phyloP scores from a whole-genome alignment of 768 basidiomycete genomes.

The Kwoniella pini region DNA sequence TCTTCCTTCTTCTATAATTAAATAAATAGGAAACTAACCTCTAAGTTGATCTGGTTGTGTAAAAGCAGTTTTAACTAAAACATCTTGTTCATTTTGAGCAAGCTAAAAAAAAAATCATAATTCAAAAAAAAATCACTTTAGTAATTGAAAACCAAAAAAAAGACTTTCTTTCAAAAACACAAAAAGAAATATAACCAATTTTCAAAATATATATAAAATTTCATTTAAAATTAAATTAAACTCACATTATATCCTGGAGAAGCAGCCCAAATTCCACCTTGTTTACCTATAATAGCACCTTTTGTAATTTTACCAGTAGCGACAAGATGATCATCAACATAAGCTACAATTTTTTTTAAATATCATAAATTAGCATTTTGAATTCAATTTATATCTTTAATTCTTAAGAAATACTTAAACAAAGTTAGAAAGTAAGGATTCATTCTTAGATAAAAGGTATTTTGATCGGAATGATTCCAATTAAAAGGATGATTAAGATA shows the following conservation, averaged over 20 bases:
- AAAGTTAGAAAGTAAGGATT: too few species aligned
- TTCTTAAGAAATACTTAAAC: too few species aligned
- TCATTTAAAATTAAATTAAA: too few species aligned
- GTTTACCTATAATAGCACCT: conserved; percentile 73
- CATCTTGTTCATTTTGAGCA: conserved; percentile 65
- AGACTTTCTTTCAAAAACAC: too few species aligned
- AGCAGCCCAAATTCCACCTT: conserved; percentile 76
- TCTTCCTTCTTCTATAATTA: too few species aligned
- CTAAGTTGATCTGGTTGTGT: conserved; percentile 56
- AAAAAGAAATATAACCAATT: too few species aligned
- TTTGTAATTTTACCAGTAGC: conserved; percentile 69
- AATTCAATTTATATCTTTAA: too few species aligned
- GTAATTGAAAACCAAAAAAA: too few species aligned
- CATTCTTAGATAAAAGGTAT: too few species aligned
- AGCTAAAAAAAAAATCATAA: conserved; percentile 59
- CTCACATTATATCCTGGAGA: conserved; percentile 65
- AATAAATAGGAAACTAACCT: conserved; percentile 46
- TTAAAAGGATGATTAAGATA: not conserved
- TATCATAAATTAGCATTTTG: too few species aligned
- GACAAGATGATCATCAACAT: conserved; percentile 78
- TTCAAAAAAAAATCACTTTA: too few species aligned
- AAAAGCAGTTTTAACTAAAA: conserved; percentile 60
- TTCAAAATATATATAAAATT: too few species aligned
- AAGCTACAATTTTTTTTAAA: conserved; percentile 58
- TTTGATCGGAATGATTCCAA: not conserved